Conservation (phyloP, 2,329 filamentous ascomycete species). For the Xylaria polymorpha region DNA sequence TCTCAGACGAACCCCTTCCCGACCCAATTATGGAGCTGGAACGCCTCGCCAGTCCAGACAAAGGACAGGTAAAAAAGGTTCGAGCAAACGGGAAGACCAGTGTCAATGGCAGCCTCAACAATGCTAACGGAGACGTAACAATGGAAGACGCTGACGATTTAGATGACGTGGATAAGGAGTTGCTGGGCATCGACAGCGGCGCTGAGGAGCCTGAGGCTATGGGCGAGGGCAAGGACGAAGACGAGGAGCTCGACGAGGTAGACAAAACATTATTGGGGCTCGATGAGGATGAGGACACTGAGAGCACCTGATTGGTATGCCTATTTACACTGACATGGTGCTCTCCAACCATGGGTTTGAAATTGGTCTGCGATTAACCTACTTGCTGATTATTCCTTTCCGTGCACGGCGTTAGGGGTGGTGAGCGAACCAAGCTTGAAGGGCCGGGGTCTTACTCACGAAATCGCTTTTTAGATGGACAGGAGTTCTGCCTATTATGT, state of each 20-base stretch:
- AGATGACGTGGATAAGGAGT: slow-evolving; percentile 66
- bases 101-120: slow-evolving; percentile 48
- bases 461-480: slow-evolving; percentile 22
- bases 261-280: slow-evolving; percentile 51
- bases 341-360: slow-evolving; percentile 19
- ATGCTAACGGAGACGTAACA: slow-evolving; percentile 56
- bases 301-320: slow-evolving; percentile 41
- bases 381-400: slow-evolving; percentile 26
- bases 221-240: slow-evolving; percentile 57
- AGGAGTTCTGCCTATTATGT: slow-evolving; percentile 25
- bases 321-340: slow-evolving; percentile 1
- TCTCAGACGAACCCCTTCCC: slow-evolving; percentile 31
- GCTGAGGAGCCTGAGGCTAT: slow-evolving; percentile 52
- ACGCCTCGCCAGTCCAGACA: slow-evolving; percentile 31
- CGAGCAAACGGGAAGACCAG: slow-evolving; percentile 46
- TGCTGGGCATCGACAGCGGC: slow-evolving; percentile 59
- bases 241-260: slow-evolving; percentile 54
- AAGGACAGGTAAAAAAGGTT: slow-evolving; percentile 47
- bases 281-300: slow-evolving; percentile 48
- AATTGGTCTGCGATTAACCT: slow-evolving; percentile 14
- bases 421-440: slow-evolving; percentile 21
- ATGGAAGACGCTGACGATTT: slow-evolving; percentile 63
- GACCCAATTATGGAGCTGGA: slow-evolving; percentile 37
- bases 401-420: slow-evolving; percentile 36
- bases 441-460: neutral